phyloP scores from a whole-genome alignment of 2,329 filamentous ascomycete species.

The Penicillium sp. region DNA sequence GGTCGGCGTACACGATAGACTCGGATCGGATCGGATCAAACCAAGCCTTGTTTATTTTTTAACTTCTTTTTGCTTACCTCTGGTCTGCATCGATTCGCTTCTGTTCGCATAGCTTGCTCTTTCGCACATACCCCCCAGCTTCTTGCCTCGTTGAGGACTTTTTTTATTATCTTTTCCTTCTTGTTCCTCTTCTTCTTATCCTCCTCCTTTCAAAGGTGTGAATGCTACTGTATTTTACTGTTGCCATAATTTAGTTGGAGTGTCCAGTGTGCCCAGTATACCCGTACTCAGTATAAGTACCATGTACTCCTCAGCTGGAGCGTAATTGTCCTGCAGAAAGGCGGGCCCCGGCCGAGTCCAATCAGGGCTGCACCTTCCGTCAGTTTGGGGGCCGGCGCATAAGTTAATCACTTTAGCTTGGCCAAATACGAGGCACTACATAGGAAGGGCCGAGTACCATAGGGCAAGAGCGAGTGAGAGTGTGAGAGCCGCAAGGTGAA shows the following conservation, averaged over 20 bases:
- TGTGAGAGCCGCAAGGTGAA: not conserved
- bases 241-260: not conserved
- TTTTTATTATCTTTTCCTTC: constrained; percentile 11
- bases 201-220: constrained; percentile 8
- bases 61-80: constrained; percentile 3
- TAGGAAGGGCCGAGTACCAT: no score
- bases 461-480: no score
- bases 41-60: constrained; percentile 1
- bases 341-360: not conserved
- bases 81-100: constrained; percentile 5
- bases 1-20: constrained; percentile 31
- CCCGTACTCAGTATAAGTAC: no score
- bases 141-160: constrained; percentile 20
- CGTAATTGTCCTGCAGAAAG: not conserved
- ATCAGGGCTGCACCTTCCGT: not conserved
- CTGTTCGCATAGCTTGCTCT: constrained; percentile 31
- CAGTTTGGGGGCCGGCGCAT: not conserved
- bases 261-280: not conserved
- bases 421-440: not conserved
- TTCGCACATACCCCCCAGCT: constrained; percentile 31
- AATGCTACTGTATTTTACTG: constrained; percentile 1
- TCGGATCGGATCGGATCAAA: no score
- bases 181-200: constrained; percentile 9
- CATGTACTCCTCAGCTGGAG: no score
- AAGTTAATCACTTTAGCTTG: not conserved